Percentiles rank a stretch among this genome's conserved stretches.
phyloP scores from a whole-genome alignment of 2,329 filamentous ascomycete species.

The Pseudovirgaria hyperparasitica region DNA sequence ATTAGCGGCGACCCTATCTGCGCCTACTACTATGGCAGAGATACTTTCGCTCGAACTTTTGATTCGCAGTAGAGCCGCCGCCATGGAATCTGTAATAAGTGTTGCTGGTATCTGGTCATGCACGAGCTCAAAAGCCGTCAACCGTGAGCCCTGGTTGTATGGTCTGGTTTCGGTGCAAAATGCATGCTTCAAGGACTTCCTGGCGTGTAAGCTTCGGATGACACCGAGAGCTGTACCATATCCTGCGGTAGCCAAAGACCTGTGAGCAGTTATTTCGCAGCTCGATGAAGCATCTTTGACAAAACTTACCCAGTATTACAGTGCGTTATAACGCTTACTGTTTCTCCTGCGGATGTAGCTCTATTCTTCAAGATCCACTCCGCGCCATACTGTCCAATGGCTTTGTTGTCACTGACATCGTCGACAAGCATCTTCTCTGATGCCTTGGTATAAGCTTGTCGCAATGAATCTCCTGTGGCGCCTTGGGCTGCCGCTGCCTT shows the following conservation, averaged over 20 bases:
- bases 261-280: constrained; percentile 21
- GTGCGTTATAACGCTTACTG: constrained; percentile 81
- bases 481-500: constrained; percentile 30
- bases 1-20: constrained; percentile 89
- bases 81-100: constrained; percentile 94
- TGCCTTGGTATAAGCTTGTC: constrained; percentile 59
- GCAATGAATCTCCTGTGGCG: constrained; percentile 41
- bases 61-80: constrained; percentile 64
- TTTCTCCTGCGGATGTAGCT: constrained; percentile 35
- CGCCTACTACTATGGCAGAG: constrained; percentile 80
- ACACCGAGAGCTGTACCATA: constrained; percentile 94
- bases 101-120: constrained; percentile 87
- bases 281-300: background rate
- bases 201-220: constrained; percentile 65
- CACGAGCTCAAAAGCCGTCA: constrained; percentile 94
- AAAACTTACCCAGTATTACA: constrained; percentile 76
- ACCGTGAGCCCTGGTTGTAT: constrained; percentile 91
- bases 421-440: constrained; percentile 79
- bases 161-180: constrained; percentile 96
- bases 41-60: constrained; percentile 52
- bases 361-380: constrained; percentile 65
- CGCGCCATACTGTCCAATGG: constrained; percentile 72
- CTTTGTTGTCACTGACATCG: constrained; percentile 76
- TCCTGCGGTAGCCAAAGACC: constrained; percentile 89
- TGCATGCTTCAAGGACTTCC: constrained; percentile 58